Base-by-base conservation (phyloP, 805 yeast genomes). In the Priceomyces fermenticarens region DNA sequence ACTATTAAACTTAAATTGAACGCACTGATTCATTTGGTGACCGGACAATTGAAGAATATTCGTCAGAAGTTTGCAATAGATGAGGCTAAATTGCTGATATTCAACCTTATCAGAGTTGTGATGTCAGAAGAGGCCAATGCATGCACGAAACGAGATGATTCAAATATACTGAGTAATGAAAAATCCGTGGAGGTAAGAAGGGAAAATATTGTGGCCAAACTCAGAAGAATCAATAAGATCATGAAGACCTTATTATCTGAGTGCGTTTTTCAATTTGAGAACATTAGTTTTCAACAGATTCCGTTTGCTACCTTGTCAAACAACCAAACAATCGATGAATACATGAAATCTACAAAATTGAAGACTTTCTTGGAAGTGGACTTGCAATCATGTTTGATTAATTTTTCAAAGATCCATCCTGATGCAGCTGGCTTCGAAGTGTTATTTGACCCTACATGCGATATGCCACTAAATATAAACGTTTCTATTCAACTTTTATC, bases 381-480 rank as follows among this genome's bases (percentile, higher is more conserved):
- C 23, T 40, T 54, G 14, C 63, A 62, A 36, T 50, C 63, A 1
- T 38, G 56, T 11, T 61, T 49, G 31, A 58, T 48, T 32, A 69
- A 46, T 49, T 52, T 45, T 37, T 47, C 36, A 40, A 48, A 55
- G 40, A 32, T 65, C 29, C 30, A 43, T 31, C 15, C 51, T 28
- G 39, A 51, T 43, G 30, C 70, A 36, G 72, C 75, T 3, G 75
- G 75, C 0, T 70, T 60, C 45, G 67, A 66, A 31, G 62, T 62
- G 4, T 50, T 67, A 12, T 70, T 70, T 47, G 57, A 63, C 36
- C 49, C 63, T 2, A 31, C 41, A 1, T 33, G 40, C 3, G 72
- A 67, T 39, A 40, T 39, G 6, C 74, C 75, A 2, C 44, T 67
- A 15, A 68, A 69, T 33, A 44, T 61, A 27, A 57, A 66, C 8